Evolutionary conservation across 768 basidiomycete genomes (phyloP), one percentile per base, ranked within the genome.

Genomic region (Phylloporus rhodoxanthus): DNA sequence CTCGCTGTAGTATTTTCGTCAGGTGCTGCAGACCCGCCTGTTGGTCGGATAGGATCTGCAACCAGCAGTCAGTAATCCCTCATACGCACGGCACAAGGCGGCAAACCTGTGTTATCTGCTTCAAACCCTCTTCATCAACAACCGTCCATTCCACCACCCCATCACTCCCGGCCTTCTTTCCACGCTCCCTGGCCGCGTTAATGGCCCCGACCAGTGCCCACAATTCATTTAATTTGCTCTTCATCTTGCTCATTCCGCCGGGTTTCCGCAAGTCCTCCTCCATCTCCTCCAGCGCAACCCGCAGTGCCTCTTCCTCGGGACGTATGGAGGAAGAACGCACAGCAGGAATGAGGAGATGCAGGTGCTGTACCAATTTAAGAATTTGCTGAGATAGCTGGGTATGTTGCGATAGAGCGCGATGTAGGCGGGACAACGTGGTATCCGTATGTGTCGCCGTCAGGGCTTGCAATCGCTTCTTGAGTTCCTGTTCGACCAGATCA

Each of bases 171-270:
- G 61, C 66, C 53, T 75, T 74, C 51, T 71, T 66, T 41, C 73
- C 75, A 36, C 73, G 67, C 58, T 84, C 81, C 57, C 75, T 69
- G 23, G 79, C 75, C 8, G 76, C 77, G 46, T 77, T 77, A 15
- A 91, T 71, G 39, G 85, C 81, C 4, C 88, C 88, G 8, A 92
- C 76, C 13, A 88, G 70, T 14, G 87, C 88, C 91, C 91, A 93
- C 23, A 93, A 69, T 61, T 92, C 91, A 55, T 87, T 88, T 60
- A 89, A 62, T 60, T 86, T 87, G 38, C 82, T 82, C 29, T 79
- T 76, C 68, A 85, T 72, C 59, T 85, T 68, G 45, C 85, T 80
- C 61, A 72, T 67, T 10, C 70, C 75, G 2, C 75, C 75, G 0
- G 71, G 73, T 48, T 69, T 57, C 36, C 79, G 77, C 52, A 91